Conservation (phyloP, 2,329 filamentous ascomycete genomes). For the Ceratocystis ficicola region DNA sequence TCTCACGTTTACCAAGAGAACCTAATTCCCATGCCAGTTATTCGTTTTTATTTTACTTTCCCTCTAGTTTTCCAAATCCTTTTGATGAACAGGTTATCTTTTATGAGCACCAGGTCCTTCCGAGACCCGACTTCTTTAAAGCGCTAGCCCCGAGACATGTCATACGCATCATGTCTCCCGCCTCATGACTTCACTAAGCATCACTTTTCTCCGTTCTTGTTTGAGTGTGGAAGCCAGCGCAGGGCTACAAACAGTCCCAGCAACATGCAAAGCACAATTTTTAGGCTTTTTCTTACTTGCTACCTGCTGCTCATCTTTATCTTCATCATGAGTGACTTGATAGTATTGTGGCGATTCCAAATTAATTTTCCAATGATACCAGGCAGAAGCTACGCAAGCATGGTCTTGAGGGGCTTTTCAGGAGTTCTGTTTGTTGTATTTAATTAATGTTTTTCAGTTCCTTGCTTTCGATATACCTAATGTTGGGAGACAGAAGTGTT, state of each 20-base stretch:
- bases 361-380: neutral
- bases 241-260: neutral
- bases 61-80: neutral
- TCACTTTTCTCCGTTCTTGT: no score
- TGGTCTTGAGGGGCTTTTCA: neutral
- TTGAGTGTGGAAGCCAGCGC: neutral
- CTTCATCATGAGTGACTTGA: neutral
- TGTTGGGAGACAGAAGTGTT: neutral
- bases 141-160: no score
- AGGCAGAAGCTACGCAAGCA: neutral
- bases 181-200: no score
- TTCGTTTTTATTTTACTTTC: neutral
- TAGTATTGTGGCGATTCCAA: neutral
- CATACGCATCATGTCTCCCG: no score
- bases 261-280: no score
- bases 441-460: neutral
- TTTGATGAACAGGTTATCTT: neutral
- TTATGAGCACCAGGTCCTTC: no score
- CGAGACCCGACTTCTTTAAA: no score
- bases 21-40: neutral
- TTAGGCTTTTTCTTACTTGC: no score
- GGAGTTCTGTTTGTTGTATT: neutral
- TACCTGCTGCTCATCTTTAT: neutral
- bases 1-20: constrained; percentile 50
- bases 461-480: neutral